Evolutionary conservation across 2,329 filamentous ascomycete genomes (phyloP).

Genomic region (Botrytis squamosa): DNA sequence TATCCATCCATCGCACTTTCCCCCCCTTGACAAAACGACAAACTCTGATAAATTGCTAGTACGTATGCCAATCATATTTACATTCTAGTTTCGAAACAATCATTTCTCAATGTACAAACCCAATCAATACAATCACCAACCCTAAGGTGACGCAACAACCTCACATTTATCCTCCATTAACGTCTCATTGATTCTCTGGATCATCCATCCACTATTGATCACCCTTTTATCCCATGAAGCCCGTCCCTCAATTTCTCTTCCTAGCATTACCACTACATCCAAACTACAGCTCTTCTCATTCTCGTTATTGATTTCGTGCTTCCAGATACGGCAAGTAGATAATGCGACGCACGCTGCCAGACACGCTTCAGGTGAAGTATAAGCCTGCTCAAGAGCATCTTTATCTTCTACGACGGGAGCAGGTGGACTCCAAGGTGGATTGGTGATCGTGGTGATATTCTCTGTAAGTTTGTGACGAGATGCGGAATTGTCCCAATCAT

Average conservation of each 20-base stretch:
- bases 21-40: not conserved
- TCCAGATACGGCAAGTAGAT: conserved; percentile 10
- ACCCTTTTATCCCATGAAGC: not conserved
- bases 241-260: not conserved
- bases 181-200: conserved; percentile 1
- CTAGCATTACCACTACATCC: conserved; percentile 8
- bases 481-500: conserved; percentile 24
- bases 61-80: not conserved
- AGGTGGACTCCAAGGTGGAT: not conserved
- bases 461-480: conserved; percentile 12
- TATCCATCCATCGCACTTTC: not conserved
- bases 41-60: not conserved
- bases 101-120: not conserved
- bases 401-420: not conserved
- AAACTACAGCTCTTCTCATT: not conserved
- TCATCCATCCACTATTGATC: conserved; percentile 13
- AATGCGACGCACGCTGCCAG: conserved; percentile 5
- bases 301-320: conserved; percentile 6
- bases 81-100: not conserved
- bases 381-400: not conserved
- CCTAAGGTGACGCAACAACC: not conserved
- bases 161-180: conserved; percentile 14
- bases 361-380: conserved; percentile 14
- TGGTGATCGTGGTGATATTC: not conserved
- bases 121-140: not conserved